phyloP scores from a whole-genome alignment of 345 rosid genomes.

The thale cress (Arabidopsis thaliana) region DNA sequence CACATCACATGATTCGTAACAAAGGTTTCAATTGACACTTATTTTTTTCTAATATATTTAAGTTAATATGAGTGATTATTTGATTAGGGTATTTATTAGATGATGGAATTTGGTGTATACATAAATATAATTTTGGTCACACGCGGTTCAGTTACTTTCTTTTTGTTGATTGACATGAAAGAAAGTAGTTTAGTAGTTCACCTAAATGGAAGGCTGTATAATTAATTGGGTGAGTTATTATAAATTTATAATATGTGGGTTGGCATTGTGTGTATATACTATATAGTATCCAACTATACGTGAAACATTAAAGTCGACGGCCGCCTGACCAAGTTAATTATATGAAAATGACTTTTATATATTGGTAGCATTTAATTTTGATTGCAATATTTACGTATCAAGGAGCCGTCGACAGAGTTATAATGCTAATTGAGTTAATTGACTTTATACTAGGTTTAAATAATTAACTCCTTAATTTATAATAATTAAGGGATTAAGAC shows the following conservation, averaged over 20 bases:
- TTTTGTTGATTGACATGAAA: slow-evolving; percentile 12
- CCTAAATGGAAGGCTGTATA: slow-evolving; percentile 42
- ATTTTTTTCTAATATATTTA: neutral
- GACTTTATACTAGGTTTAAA: too few relatives aligned
- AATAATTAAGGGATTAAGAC: too few relatives aligned
- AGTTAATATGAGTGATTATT: neutral
- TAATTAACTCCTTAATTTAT: too few relatives aligned
- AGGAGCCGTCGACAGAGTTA: neutral
- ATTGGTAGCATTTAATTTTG: neutral
- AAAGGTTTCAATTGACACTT: neutral
- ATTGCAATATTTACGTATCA: neutral
- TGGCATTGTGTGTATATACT: neutral
- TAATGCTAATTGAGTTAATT: neutral
- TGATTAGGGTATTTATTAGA: neutral
- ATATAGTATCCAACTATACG: neutral
- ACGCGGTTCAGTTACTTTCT: slow-evolving; percentile 3
- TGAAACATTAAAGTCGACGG: neutral
- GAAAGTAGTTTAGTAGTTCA: slow-evolving; percentile 40
- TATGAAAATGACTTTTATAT: slow-evolving; percentile 12
- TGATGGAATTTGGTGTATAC: neutral
- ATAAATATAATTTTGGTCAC: neutral
- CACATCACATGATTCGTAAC: neutral
- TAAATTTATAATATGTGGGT: neutral
- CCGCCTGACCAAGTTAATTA: slow-evolving; percentile 14
- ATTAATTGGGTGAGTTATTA: slow-evolving; percentile 32